Evolutionary conservation across 2,329 filamentous ascomycete genomes (phyloP).

Genomic region (Fusarium bulbicola): DNA sequence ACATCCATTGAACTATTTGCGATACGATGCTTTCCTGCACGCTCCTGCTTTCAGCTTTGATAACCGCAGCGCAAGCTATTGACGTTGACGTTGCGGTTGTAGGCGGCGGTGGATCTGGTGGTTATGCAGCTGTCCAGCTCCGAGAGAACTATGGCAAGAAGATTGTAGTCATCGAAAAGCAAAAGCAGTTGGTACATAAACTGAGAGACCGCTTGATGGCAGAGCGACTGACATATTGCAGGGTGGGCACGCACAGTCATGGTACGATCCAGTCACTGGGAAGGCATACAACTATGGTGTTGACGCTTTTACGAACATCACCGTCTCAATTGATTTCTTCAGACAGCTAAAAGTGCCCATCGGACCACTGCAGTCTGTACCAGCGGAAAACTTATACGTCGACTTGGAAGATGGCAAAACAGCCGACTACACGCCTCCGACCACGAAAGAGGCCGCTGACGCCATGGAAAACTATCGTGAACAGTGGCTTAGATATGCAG

Average conservation of each 20-base stretch:
- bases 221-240: accelerated
- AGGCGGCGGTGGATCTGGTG: neutral
- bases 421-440: neutral
- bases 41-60: accelerated
- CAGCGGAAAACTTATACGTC: neutral
- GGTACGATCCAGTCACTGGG: neutral
- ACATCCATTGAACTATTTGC: too few relatives aligned
- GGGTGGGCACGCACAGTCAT: neutral
- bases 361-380: neutral
- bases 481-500: neutral
- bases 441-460: neutral
- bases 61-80: accelerated
- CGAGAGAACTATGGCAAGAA: neutral
- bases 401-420: neutral
- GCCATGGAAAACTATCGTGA: neutral
- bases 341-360: neutral
- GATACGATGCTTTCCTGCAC: neutral
- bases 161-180: neutral
- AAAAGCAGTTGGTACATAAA: neutral
- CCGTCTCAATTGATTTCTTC: neutral
- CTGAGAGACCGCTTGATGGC: accelerated
- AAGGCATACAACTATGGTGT: neutral
- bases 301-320: neutral
- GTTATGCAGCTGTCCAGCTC: neutral
- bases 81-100: neutral